These are phyloP conservation scores for Ogataea sp. DNA, from an alignment of 805 yeast genomes.

Conservation along the genomic window DNA sequence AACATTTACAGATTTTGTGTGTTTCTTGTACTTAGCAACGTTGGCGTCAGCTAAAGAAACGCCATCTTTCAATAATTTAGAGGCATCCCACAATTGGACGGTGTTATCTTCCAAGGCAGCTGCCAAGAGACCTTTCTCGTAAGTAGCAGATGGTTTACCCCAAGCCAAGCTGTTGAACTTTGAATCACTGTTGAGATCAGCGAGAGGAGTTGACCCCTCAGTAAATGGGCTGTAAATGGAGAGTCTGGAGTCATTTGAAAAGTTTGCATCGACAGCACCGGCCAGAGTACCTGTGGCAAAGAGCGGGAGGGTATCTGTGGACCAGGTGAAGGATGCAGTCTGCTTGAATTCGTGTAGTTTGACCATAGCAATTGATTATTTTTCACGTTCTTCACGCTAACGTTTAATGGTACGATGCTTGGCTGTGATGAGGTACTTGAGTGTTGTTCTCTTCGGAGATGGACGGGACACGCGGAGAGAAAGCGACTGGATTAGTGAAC, in stretches of 20 bases:
- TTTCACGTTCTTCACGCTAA: too few relatives aligned
- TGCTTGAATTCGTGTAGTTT: constrained; percentile 76
- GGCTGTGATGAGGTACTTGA: too few relatives aligned
- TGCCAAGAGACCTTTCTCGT: constrained; percentile 55
- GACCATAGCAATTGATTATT: too few relatives aligned
- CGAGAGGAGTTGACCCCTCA: constrained; percentile 33
- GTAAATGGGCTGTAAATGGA: constrained; percentile 68
- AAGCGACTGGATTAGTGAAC: too few relatives aligned
- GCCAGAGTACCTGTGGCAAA: constrained; percentile 93
- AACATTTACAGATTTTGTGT: constrained; percentile 61
- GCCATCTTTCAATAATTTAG: constrained; percentile 34
- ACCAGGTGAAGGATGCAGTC: constrained; percentile 97
- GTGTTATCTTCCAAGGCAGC: constrained; percentile 86
- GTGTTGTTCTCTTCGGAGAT: too few relatives aligned
- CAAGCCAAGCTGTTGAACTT: constrained; percentile 79
- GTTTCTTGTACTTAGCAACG: constrained; percentile 47
- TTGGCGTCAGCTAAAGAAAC: constrained; percentile 31
- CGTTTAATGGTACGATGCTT: too few relatives aligned
- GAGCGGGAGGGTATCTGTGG: constrained; percentile 63
- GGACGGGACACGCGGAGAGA: too few relatives aligned
- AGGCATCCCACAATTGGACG: constrained; percentile 70
- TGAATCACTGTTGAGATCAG: constrained; percentile 39
- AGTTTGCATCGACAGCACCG: constrained; percentile 87
- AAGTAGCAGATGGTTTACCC: constrained; percentile 49
- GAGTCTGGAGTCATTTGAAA: constrained; percentile 68